Base-by-base conservation (phyloP, 2,329 filamentous ascomycete species). In the Fusarium scirpi region DNA sequence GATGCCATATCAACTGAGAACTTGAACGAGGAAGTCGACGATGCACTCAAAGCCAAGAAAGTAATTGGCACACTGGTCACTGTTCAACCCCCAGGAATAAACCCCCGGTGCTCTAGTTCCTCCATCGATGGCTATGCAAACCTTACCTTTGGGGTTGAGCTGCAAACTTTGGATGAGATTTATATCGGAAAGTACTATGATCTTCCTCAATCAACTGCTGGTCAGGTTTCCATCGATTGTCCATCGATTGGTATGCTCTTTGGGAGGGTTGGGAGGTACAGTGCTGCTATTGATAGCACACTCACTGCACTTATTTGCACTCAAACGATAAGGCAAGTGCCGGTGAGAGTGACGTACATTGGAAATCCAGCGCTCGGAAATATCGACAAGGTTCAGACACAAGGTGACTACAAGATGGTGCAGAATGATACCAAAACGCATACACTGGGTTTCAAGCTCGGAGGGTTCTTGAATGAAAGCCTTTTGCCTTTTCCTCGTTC, bases 241-340 rank as follows among this genome's bases (percentile, higher is more conserved):
- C 61, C 55, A 10, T 64, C 61, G 2, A 8, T 64, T 38, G 44
- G 40, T 7, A 54, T 64, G 6, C 15, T 54, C 3, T 59, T 59
- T 25, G 41, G 47, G 24, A 24, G 24, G 24, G 24, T 24, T 24
- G 24, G 6, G 24, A 24, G 24, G 24, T 24, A 24, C 24, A 6
- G 24, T 6, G 24, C 24, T 24, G 24, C 24, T 24, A 24, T 24
- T 24, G 24, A 24, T 24, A 24, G 24, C 24, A 24, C 24, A 4
- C 24, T 24, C 5, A 63, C 60, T 12, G 61, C 48, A 2, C 20
- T 64, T 3, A 5, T 54, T 7, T 64, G 61, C 11, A 40, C 48
- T 18, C 48, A 64, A 29, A 20, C 25, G 4, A 52, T 58, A 6
- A 34, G 15, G 6, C 25, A 58, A 43, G 9, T 43, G 2, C 55